A percentile compares a stretch with the other conserved stretches of the same genome.
These are phyloP conservation scores for Hordeum pubiflorum DNA, from an alignment of 202 grass and related monocot species.

Conservation along the genomic window DNA sequence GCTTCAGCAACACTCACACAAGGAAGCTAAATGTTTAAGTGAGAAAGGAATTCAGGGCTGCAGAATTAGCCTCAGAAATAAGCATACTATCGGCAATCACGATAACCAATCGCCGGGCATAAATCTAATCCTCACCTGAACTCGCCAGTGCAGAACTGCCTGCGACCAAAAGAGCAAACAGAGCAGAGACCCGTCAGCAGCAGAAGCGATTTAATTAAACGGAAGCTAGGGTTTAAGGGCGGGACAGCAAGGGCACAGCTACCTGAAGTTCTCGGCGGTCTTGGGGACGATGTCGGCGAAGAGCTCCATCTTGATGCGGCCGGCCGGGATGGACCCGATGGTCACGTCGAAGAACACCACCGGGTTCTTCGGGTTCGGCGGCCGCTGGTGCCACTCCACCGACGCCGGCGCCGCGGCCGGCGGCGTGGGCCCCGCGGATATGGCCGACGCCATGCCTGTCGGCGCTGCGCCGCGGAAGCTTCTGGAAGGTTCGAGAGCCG, in stretches of 20 bases:
- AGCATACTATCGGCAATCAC: neutral
- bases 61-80: constrained; percentile 9
- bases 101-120: neutral
- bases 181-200: constrained; percentile 24
- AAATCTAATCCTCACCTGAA: constrained; percentile 45
- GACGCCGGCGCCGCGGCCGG: constrained; percentile 31
- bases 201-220: neutral
- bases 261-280: constrained; percentile 95
- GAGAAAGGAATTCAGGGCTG: neutral
- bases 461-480: neutral
- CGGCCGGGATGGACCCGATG: constrained; percentile 90
- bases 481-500: neutral
- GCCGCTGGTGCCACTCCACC: constrained; percentile 93
- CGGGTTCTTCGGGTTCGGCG: constrained; percentile 85
- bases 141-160: constrained; percentile 96
- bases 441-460: constrained; percentile 28
- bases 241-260: neutral
- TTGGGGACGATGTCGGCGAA: constrained; percentile 84
- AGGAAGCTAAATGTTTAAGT: neutral
- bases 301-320: constrained; percentile 99
- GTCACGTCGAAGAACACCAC: constrained; percentile 97
- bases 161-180: constrained; percentile 29
- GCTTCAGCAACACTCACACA: neutral
- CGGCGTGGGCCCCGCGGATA: constrained; percentile 20
- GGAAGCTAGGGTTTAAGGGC: constrained; percentile 30